Base-by-base conservation (phyloP, 1,284 basidiomycete species). In the Apiotrichum sp. region DNA sequence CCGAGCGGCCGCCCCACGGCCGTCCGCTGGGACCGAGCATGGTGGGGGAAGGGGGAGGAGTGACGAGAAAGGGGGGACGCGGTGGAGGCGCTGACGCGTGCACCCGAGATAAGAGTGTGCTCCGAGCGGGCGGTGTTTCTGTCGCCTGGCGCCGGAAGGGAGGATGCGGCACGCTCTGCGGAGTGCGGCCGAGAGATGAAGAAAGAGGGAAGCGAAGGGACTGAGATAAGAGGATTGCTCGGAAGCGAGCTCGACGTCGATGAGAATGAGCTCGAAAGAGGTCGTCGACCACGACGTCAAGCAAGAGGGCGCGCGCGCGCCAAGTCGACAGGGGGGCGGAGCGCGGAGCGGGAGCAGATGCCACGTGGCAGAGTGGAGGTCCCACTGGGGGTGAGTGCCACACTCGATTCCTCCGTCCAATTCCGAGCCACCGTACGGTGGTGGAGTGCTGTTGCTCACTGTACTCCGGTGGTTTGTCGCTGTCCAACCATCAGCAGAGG, bases 1-100 rank as follows among this genome's bases (percentile, higher is more conserved):
- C 67, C 34, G 67, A 70, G 33, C 68, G 40, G 49, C 63, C 65
- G 1, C 63, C 62, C 74, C 72, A 74, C 4, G 72, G 70, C 43
- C 69, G 56, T n/a, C 56, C 44, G 22, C 58, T 53, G 4, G 57
- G 31, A 13, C 63, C 43, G 43, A 69, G 57, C 68, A 69, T 73
- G 16, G 49, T 55, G 44, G 38, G 16, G 9, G 40, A 45, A 29
- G 52, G 50, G 54, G 45, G 41, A 6, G 22, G 4, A 49, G 47
- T 8, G 29, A 41, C 31, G 16, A 40, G 35, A 39, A 29, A 16
- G 14, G 34, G 38, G 4, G 6, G 29, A 34, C 14, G 42, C n/a
- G 31, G 42, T 16, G 42, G 4, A 13, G 16, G 11, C 16, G 32
- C n/a, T 32, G 36, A 47, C 34, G 46, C 34, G 34, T 36, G 46